phyloP scores from a whole-genome alignment of 306 rosid species.

The Astragalus membranaceus region DNA sequence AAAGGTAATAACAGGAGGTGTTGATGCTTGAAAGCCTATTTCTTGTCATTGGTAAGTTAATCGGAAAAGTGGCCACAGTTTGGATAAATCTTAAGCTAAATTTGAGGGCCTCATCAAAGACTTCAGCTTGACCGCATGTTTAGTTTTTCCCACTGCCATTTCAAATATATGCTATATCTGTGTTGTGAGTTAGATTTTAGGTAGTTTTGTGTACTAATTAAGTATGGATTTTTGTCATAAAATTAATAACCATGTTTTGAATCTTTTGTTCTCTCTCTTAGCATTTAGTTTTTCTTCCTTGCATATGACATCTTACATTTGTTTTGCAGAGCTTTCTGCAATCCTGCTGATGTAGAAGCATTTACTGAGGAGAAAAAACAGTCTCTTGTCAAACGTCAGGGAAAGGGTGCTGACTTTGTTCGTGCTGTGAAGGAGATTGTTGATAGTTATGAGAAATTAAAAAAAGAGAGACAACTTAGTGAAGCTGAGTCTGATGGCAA shows the following conservation, averaged over 20 bases:
- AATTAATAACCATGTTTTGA: background rate
- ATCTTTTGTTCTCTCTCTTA: background rate
- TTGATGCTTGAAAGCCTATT: background rate
- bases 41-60: background rate
- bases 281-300: background rate
- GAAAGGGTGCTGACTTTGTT: constrained; percentile 89
- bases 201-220: background rate
- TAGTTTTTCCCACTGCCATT: too few species aligned
- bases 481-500: constrained; percentile 38
- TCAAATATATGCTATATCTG: too few species aligned
- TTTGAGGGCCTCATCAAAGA: background rate
- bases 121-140: too few species aligned
- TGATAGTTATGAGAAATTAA: constrained; percentile 68
- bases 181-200: constrained; percentile 6
- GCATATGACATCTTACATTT: background rate
- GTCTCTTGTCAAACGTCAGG: constrained; percentile 82
- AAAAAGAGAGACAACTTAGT: constrained; percentile 45
- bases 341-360: constrained; percentile 93
- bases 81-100: background rate
- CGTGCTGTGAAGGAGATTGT: constrained; percentile 87
- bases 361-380: constrained; percentile 96
- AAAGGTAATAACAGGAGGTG: background rate
- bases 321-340: constrained; percentile 81
- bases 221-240: background rate
- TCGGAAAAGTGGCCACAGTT: background rate